phyloP scores from a whole-genome alignment of 441 rosid species.

The Euphorbia corollata region DNA sequence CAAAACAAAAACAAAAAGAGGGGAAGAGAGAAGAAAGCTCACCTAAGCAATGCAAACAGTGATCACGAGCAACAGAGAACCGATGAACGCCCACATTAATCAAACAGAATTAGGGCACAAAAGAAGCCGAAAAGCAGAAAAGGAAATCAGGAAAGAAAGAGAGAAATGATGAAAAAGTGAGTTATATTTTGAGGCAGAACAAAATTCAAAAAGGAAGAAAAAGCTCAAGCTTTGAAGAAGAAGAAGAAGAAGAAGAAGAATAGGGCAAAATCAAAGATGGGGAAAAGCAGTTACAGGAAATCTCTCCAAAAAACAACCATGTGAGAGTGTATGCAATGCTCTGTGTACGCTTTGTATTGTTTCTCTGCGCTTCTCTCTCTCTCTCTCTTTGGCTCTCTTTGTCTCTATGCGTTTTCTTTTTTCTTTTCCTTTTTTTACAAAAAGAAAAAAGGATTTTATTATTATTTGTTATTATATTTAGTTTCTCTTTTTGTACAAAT shows the following conservation, averaged over 20 bases:
- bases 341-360: slow-evolving; percentile 13
- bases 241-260: slow-evolving; percentile 31
- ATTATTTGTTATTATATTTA: background rate
- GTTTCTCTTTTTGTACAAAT: background rate
- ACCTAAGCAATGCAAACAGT: slow-evolving; percentile 35
- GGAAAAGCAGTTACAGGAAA: slow-evolving; percentile 3
- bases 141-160: slow-evolving; percentile 10
- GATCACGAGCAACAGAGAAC: slow-evolving; percentile 32
- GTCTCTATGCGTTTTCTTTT: background rate
- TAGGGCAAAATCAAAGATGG: slow-evolving; percentile 20
- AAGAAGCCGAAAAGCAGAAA: slow-evolving; percentile 12
- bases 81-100: slow-evolving; percentile 13
- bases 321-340: slow-evolving; percentile 10
- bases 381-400: background rate
- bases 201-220: slow-evolving; percentile 16
- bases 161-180: background rate
- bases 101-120: slow-evolving; percentile 17
- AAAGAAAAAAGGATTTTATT: too few species aligned
- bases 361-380: background rate
- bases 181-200: slow-evolving; percentile 8
- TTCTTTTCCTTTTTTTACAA: background rate
- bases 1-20: slow-evolving; percentile 5
- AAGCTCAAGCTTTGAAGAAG: slow-evolving; percentile 24
- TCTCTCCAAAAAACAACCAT: slow-evolving; percentile 11
- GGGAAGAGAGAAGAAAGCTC: slow-evolving; percentile 1